Evolutionary conservation across 768 basidiomycete species (phyloP).

Genomic region (Boletus bicolor): DNA sequence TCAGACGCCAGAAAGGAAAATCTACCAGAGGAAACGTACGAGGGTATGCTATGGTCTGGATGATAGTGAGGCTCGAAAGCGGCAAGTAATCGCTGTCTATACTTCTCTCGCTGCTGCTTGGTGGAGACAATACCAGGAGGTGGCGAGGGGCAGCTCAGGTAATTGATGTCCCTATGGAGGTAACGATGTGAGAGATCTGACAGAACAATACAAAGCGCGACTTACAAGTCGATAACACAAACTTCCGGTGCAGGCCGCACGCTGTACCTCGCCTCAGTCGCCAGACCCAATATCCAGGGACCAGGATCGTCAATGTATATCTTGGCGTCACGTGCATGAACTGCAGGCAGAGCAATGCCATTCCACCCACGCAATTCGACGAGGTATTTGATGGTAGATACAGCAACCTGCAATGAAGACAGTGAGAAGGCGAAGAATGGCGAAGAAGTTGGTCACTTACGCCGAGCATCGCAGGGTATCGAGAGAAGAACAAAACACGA

Average conservation of each 20-base stretch:
- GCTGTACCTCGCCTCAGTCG: conserved; percentile 80
- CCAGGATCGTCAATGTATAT: conserved; percentile 96
- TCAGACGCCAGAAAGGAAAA: not conserved
- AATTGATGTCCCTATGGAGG: conserved; percentile 66
- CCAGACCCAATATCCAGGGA: conserved; percentile 92
- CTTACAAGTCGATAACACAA: conserved; percentile 83
- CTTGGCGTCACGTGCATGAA: conserved; percentile 86
- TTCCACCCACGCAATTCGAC: conserved; percentile 93
- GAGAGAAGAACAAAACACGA: conserved; percentile 81
- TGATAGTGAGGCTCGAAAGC: conserved; percentile 87
- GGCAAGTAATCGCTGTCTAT: conserved; percentile 64
- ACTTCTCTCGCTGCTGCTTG: conserved; percentile 80
- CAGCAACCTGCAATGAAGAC: conserved; percentile 59
- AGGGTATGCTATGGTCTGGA: conserved; percentile 82
- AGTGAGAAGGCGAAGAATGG: not conserved
- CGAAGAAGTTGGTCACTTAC: conserved; percentile 35
- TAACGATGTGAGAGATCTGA: conserved; percentile 4
- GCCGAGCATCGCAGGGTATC: conserved; percentile 89
- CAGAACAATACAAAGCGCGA: conserved; percentile 11
- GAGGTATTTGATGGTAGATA: conserved; percentile 87
- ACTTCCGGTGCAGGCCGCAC: conserved; percentile 75
- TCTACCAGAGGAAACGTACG: conserved; percentile 35
- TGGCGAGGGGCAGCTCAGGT: conserved; percentile 80
- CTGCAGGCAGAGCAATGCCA: conserved; percentile 77
- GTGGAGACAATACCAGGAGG: conserved; percentile 69